Base-by-base conservation (phyloP, 1,139 yeast species). In the Oligophagozyma castellii region DNA sequence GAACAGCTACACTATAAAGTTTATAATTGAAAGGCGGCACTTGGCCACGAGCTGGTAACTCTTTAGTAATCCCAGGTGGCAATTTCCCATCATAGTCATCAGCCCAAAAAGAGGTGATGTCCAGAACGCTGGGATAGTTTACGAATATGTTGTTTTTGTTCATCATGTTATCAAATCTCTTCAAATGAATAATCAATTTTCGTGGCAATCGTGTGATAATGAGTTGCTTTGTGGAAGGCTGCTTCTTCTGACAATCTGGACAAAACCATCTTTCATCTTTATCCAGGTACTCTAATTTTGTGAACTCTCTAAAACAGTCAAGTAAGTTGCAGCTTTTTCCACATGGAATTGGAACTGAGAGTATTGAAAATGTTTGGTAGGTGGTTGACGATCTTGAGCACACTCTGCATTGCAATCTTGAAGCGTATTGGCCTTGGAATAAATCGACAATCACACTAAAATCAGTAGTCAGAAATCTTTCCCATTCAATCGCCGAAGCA, bases 401-500 rank as follows among this genome's bases (percentile, higher is more conserved):
- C 26, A 67, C 71, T 29, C 75, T 56, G 51, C 98, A 89, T 45
- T 65, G 67, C 43, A 89, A 60, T 35, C 73, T 78, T 6, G 94
- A 80, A 29, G 83, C 68, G 46, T 79, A 79, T 55, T 89, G 95
- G 1, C 95, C 95, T 53, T 84, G 95, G 47, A 83, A 81, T 32
- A 74, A 69, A 46, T 81, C 93, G 3, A 83, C 93, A 16, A 89
- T 67, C 1, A 79, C 68, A 21, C 95, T 84, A 42, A 79, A 77
- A 51, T 89, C 89, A 16, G 86, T 70, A 34, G 78, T 78, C 32
- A 83, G 60, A 49, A 83, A 84, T 35, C 94, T 63, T 48, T 83
- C 95, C 98, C 98, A 89, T 53, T 89, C 96, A 29, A 84, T 76
- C 0, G 93, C 73, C 0, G 95, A 77, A 0, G 95, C 96, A 23